phyloP scores from a whole-genome alignment of 495 filamentous ascomycete genomes.

The Neurospora sp. region DNA sequence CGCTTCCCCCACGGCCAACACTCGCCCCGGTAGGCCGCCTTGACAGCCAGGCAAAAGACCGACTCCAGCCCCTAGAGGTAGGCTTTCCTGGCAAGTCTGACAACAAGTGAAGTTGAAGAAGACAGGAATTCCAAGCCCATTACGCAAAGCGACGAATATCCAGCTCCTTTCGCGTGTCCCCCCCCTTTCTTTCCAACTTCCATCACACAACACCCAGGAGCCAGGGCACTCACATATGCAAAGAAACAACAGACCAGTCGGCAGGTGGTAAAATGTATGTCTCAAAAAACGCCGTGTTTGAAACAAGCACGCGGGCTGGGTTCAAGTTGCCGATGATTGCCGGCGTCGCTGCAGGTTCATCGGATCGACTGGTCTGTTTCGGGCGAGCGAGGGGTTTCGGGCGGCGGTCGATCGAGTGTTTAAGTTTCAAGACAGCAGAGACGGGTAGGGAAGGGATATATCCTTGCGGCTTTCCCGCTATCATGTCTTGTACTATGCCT shows the following conservation, averaged over 20 bases:
- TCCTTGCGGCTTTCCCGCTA: not conserved
- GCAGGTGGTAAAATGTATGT: not conserved
- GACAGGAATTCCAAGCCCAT: not conserved
- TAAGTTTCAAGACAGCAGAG: not conserved
- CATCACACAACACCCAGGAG: not conserved
- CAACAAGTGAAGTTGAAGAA: too few species aligned
- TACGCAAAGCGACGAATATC: not conserved
- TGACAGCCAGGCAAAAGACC: too few species aligned
- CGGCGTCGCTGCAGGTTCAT: slow-evolving; percentile 2
- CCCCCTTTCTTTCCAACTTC: not conserved
- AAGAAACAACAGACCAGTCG: not conserved
- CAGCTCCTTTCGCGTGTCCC: not conserved
- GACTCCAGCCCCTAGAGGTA: too few species aligned
- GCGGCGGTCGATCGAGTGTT: not conserved
- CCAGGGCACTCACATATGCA: not conserved
- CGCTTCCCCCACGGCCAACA: not conserved
- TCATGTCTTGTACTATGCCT: not conserved
- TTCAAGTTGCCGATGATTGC: slow-evolving; percentile 2
- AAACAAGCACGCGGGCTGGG: not conserved
- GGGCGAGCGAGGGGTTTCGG: not conserved
- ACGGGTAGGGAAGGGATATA: not conserved
- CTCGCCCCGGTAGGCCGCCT: not conserved
- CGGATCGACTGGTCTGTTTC: slow-evolving; percentile 3
- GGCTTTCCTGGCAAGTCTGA: too few species aligned
- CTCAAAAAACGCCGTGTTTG: not conserved